Percentiles rank a stretch among this genome's conserved stretches.
Conservation (phyloP, 163 green algal genomes). For the Trebouxia gelatinosa region DNA sequence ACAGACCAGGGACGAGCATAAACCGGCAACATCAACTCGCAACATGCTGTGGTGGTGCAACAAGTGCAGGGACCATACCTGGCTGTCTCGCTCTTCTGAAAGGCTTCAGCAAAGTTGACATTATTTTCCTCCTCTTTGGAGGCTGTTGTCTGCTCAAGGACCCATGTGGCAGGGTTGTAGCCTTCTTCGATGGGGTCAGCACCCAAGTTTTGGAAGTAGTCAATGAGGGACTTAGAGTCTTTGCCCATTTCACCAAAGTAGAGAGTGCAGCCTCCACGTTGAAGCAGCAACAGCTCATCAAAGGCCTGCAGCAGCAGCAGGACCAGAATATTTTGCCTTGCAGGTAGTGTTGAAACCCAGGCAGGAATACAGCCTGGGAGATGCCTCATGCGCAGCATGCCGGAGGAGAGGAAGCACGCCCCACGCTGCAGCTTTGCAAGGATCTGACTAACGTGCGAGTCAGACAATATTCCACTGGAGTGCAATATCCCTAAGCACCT, state of each 20-base stretch:
- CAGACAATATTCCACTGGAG: not conserved
- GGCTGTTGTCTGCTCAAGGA: constrained; percentile 37
- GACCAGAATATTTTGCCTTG: not conserved
- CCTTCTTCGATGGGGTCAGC: constrained; percentile 35
- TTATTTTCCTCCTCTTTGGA: constrained; percentile 27
- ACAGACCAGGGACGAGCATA: too few species aligned
- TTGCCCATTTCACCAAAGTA: constrained; percentile 66
- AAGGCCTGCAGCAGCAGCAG: constrained; percentile 48
- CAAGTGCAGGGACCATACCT: too few species aligned
- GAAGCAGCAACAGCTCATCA: constrained; percentile 77
- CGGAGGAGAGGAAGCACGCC: not conserved
- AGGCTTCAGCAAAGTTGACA: constrained; percentile 38
- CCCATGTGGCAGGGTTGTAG: constrained; percentile 56
- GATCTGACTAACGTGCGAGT: too few species aligned
- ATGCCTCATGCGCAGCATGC: not conserved
- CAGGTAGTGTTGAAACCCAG: not conserved
- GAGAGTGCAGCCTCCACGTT: constrained; percentile 67
- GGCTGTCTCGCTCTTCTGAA: not conserved
- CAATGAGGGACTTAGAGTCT: constrained; percentile 51
- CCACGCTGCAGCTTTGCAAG: not conserved
- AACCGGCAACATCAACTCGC: too few species aligned
- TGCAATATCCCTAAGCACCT: not conserved
- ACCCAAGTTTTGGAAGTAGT: constrained; percentile 59
- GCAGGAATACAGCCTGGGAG: not conserved
- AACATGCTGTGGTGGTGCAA: too few species aligned